Base-by-base conservation (phyloP, 176 grass and related monocot species). In the Carex pumila region DNA sequence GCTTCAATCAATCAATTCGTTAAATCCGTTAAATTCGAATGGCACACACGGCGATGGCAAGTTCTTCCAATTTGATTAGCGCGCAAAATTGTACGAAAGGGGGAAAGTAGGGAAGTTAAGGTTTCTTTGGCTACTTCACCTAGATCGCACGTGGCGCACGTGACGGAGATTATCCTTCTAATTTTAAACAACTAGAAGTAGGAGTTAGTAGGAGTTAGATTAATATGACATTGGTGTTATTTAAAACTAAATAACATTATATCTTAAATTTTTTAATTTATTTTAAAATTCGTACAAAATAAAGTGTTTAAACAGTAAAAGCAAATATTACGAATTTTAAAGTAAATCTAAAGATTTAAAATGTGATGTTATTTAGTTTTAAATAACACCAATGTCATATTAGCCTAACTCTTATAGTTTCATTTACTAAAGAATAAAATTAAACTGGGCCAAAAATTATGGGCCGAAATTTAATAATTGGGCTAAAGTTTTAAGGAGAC, bases 171-270 rank as follows among this genome's bases (percentile, higher is more conserved):
- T 74, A 52, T 52, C 45, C 71, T 52, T 12, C 71, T 74, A 75
- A 75, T 75, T 75, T 75, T 75, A 74, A 74, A 74, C 43, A 68
- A 68, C 3, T 65, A 65, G 17, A 68, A 68, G 6, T 17, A n/a
- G n/a, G n/a, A n/a, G n/a, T n/a, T n/a, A n/a, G n/a, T n/a, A n/a
- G n/a, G n/a, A n/a, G n/a, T n/a, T n/a, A n/a, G n/a, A n/a, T n/a
- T n/a, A n/a, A n/a, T n/a, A n/a, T n/a, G n/a, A n/a, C n/a, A n/a
- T n/a, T n/a, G n/a, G n/a, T n/a, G n/a, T n/a, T n/a, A n/a, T n/a
- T n/a, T n/a, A n/a, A n/a, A n/a, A n/a, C n/a, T n/a, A n/a, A n/a
- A n/a, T n/a, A n/a, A n/a, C n/a, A n/a, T n/a, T n/a, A n/a, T n/a
- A n/a, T n/a, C n/a, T n/a, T n/a, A n/a, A n/a, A n/a, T n/a, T n/a